Evolutionary conservation across 108 stramenopile genomes (phyloP).

Genomic region (Nitzschia sp.): DNA sequence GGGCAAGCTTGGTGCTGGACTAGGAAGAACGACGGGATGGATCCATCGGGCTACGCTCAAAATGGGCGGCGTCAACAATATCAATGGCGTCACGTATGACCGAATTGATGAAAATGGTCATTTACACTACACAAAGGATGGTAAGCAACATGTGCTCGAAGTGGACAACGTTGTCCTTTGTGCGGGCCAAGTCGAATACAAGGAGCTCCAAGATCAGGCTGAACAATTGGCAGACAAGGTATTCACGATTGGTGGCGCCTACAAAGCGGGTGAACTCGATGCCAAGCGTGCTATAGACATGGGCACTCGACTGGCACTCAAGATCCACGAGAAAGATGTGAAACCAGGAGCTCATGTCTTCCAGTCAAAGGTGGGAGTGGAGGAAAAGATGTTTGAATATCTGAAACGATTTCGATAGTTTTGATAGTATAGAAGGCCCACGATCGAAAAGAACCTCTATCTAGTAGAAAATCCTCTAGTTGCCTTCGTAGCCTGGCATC

Average conservation of each 20-base stretch:
- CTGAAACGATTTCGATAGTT: slow-evolving; percentile 12
- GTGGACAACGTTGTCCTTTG: slow-evolving; percentile 95
- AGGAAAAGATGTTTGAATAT: slow-evolving; percentile 57
- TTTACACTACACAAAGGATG: slow-evolving; percentile 77
- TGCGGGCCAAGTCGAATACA: slow-evolving; percentile 88
- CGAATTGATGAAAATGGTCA: slow-evolving; percentile 90
- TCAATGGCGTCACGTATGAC: slow-evolving; percentile 84
- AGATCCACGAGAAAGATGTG: slow-evolving; percentile 65
- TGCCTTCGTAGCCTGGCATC: too few species aligned
- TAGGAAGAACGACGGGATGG: slow-evolving; percentile 98
- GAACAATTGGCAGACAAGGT: slow-evolving; percentile 52
- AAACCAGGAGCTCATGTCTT: slow-evolving; percentile 77
- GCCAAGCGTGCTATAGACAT: slow-evolving; percentile 99
- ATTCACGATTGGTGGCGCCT: slow-evolving; percentile 93
- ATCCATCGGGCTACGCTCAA: slow-evolving; percentile 92
- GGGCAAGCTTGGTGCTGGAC: slow-evolving; percentile 85
- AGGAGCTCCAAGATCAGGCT: slow-evolving; percentile 34
- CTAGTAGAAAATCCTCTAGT: too few species aligned
- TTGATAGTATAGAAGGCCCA: too few species aligned
- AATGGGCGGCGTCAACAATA: slow-evolving; percentile 84
- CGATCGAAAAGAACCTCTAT: too few species aligned
- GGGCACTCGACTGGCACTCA: slow-evolving; percentile 92
- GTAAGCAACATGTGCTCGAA: slow-evolving; percentile 61
- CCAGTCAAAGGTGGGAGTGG: slow-evolving; percentile 50
- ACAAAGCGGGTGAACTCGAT: slow-evolving; percentile 93